Evolutionary conservation across 108 stramenopile genomes (phyloP).

Genomic region (Parietichytrium sp.): DNA sequence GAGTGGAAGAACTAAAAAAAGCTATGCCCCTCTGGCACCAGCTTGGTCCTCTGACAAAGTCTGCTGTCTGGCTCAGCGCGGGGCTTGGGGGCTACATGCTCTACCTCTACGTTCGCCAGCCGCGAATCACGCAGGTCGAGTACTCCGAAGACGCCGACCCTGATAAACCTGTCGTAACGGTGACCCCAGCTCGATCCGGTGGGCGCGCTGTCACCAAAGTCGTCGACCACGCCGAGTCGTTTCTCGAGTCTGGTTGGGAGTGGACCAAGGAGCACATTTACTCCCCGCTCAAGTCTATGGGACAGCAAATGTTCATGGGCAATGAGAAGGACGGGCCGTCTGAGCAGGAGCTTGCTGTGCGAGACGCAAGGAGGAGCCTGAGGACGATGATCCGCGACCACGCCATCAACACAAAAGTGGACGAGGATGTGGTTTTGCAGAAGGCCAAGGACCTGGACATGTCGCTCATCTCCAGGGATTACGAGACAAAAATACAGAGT

Average conservation of each 20-base stretch:
- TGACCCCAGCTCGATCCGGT: background rate
- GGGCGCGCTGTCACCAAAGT: background rate
- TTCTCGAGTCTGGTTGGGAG: background rate
- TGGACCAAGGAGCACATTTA: constrained; percentile 3
- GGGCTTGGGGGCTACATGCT: background rate
- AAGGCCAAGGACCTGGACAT: background rate
- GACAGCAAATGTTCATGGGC: constrained; percentile 31
- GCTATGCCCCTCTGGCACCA: background rate
- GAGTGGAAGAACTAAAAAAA: background rate
- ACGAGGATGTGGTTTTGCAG: background rate
- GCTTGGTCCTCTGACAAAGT: background rate
- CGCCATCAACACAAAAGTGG: background rate
- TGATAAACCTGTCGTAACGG: background rate
- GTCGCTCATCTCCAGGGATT: background rate
- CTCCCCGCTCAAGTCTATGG: background rate
- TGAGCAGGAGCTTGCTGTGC: background rate
- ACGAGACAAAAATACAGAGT: constrained; percentile 16
- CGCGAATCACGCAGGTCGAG: background rate
- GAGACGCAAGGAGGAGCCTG: background rate
- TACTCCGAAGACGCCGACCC: background rate
- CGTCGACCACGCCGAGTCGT: background rate
- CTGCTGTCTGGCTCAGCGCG: background rate
- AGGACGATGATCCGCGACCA: constrained; percentile 10
- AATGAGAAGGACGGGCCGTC: background rate
- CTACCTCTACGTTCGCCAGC: background rate